Conservation (phyloP, 768 basidiomycete genomes). For the Ramaria rubella region DNA sequence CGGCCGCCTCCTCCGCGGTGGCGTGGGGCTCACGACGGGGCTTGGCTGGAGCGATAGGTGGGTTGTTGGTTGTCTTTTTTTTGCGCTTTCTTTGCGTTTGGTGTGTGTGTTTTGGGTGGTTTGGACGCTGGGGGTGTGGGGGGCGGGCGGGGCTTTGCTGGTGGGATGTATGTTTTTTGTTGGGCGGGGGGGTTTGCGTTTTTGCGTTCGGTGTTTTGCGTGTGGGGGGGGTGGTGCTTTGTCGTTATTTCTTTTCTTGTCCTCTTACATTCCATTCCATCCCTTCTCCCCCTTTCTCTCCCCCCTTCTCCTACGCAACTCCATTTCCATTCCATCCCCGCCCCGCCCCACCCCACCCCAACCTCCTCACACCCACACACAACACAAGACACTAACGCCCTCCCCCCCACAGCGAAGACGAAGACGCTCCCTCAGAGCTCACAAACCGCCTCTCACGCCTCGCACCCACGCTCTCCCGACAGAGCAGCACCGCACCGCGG, state of each 20-base stretch:
- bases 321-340: background rate
- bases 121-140: too few relatives aligned
- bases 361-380: background rate
- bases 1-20: conserved; percentile 48
- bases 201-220: too few relatives aligned
- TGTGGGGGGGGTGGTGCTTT: background rate
- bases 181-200: background rate
- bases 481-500: conserved; percentile 16
- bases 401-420: conserved; percentile 49
- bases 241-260: background rate
- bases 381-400: background rate
- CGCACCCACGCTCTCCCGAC: conserved; percentile 20
- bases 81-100: background rate
- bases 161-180: too few relatives aligned
- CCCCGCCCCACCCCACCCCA: background rate
- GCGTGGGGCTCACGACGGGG: conserved; percentile 65
- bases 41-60: conserved; percentile 72
- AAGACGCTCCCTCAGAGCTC: conserved; percentile 62
- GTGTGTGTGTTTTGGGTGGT: too few relatives aligned
- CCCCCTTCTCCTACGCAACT: background rate
- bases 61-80: conserved; percentile 12
- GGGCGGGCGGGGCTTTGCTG: background rate
- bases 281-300: background rate
- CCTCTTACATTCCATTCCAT: background rate
- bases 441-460: conserved; percentile 57